phyloP scores from a whole-genome alignment of 129 eudicot genomes.

The Daucus carota region DNA sequence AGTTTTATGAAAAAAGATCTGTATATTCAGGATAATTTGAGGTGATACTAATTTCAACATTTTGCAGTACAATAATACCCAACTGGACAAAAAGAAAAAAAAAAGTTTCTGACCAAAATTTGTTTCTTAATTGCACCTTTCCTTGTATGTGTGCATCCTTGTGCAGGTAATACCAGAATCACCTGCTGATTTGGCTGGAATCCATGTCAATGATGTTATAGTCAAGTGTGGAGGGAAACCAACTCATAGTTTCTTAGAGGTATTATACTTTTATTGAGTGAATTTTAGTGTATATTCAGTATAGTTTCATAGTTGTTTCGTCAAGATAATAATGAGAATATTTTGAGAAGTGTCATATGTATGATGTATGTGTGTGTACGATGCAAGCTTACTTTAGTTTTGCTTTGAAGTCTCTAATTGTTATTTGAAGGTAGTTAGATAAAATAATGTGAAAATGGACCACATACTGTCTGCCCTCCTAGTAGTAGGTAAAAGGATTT shows the following conservation, averaged over 20 bases:
- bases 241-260: neutral
- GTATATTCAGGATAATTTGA: neutral
- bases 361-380: neutral
- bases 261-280: neutral
- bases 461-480: neutral
- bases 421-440: neutral
- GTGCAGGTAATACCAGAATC: neutral
- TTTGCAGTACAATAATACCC: neutral
- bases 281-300: too few species aligned
- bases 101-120: too few species aligned
- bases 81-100: neutral
- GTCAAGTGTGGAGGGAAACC: neutral
- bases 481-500: neutral
- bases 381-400: neutral
- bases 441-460: neutral
- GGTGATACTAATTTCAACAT: neutral
- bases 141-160: neutral
- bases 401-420: neutral
- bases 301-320: neutral
- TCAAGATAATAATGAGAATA: neutral
- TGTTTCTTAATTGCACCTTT: neutral
- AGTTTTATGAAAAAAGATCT: too few species aligned
- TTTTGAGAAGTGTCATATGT: neutral
- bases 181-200: neutral
- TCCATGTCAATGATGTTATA: neutral